A percentile compares a stretch with the other conserved stretches of the same genome.
Evolutionary conservation across 2,329 filamentous ascomycete species (phyloP).

Genomic region (Blumeria graminis): DNA sequence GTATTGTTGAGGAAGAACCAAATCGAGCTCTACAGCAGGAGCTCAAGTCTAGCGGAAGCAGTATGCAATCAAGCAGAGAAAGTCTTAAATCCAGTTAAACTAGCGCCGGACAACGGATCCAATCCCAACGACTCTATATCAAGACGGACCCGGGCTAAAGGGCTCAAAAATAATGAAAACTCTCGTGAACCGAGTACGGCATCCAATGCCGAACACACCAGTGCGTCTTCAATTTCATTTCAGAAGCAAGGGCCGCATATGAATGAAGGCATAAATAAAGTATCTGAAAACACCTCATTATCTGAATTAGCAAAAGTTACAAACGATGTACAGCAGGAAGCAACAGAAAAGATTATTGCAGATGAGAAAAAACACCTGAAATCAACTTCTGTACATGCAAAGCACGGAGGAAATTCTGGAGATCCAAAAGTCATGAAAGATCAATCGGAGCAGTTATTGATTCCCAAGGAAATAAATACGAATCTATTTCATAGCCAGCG

Average conservation of each 20-base stretch:
- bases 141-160: neutral
- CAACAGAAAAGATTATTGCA: neutral
- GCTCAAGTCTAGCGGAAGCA: conserved; percentile 37
- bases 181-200: neutral
- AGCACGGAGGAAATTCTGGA: too few relatives aligned
- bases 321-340: neutral
- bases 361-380: neutral
- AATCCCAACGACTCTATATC: conserved; percentile 11
- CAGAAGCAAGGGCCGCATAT: neutral
- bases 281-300: neutral
- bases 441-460: conserved; percentile 19
- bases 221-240: neutral
- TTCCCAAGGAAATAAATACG: conserved; percentile 32
- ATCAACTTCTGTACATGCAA: neutral
- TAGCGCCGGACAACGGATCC: conserved; percentile 33
- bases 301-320: too few relatives aligned
- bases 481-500: conserved; percentile 36
- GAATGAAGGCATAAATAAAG: neutral
- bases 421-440: conserved; percentile 1
- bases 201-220: neutral
- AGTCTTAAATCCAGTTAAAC: conserved; percentile 32
- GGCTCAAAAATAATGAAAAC: neutral
- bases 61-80: conserved; percentile 36
- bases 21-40: conserved; percentile 36
- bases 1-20: conserved; percentile 31